These are phyloP conservation scores for Starmerella apis DNA, from an alignment of 805 yeast species.

Conservation along the genomic window DNA sequence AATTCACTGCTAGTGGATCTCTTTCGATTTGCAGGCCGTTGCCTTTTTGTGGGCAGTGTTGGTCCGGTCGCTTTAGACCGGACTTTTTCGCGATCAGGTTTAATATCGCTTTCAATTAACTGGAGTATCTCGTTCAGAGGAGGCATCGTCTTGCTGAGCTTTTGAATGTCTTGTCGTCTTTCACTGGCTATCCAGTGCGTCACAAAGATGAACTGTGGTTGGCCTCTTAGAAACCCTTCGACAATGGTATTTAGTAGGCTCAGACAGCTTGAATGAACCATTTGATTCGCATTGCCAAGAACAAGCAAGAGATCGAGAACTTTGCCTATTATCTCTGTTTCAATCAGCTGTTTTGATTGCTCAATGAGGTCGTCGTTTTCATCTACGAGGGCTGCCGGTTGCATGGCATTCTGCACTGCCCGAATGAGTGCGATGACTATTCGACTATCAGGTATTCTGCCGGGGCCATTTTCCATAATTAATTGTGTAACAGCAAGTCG, in stretches of 20 bases:
- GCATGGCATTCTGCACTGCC: conserved; percentile 10
- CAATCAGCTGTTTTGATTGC: conserved; percentile 38
- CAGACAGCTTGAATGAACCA: conserved; percentile 65
- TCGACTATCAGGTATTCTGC: neutral
- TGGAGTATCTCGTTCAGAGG: neutral
- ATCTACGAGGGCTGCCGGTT: neutral
- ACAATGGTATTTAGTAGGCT: conserved; percentile 37
- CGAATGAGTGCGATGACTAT: neutral
- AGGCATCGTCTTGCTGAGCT: neutral
- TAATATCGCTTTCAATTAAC: neutral
- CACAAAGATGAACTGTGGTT: conserved; percentile 1
- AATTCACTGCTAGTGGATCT: neutral
- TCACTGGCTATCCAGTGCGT: neutral
- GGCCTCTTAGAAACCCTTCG: conserved; percentile 1
- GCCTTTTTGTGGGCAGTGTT: no score
- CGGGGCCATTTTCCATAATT: neutral
- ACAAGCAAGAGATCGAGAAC: conserved; percentile 37
- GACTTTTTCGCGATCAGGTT: neutral
- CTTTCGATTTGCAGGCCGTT: neutral
- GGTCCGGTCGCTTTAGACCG: neutral
- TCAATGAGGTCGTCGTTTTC: neutral
- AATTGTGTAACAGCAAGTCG: neutral
- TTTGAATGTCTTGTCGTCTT: neutral
- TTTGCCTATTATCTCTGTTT: conserved; percentile 40
- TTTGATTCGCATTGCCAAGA: conserved; percentile 45